Percentiles rank a stretch among this genome's conserved stretches.
phyloP scores from a whole-genome alignment of 495 filamentous ascomycete genomes.

The Ramalina intermedia region DNA sequence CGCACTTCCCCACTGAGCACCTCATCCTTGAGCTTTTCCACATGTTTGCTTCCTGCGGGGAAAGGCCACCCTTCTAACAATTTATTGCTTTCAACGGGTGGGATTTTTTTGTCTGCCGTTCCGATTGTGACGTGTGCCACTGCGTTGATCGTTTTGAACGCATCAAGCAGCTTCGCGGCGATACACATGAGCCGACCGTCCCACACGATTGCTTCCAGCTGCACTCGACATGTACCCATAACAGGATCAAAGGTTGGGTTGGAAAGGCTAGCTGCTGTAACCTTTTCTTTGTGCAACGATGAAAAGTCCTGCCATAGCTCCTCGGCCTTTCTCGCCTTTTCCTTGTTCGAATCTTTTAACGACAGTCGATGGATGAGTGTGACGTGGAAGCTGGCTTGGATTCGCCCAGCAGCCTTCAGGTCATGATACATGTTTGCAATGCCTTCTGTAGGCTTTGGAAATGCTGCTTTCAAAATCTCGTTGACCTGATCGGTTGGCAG shows the following conservation, averaged over 20 bases:
- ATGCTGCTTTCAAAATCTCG: constrained; percentile 50
- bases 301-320: constrained; percentile 51
- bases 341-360: constrained; percentile 29
- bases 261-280: constrained; percentile 14
- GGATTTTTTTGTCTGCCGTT: constrained; percentile 54
- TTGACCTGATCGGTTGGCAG: constrained; percentile 44
- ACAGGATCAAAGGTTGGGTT: constrained; percentile 17
- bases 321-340: constrained; percentile 23
- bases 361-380: constrained; percentile 66
- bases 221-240: constrained; percentile 38
- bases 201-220: constrained; percentile 60
- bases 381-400: constrained; percentile 83
- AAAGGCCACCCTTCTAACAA: constrained; percentile 53
- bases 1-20: constrained; percentile 28
- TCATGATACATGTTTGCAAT: constrained; percentile 56
- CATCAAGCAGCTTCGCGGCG: constrained; percentile 50
- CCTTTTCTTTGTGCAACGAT: constrained; percentile 23
- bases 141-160: constrained; percentile 57
- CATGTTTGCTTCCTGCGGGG: constrained; percentile 35
- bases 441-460: constrained; percentile 31
- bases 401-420: constrained; percentile 53
- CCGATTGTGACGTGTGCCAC: constrained; percentile 86
- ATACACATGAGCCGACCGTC: constrained; percentile 78
- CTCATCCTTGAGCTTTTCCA: constrained; percentile 29
- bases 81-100: constrained; percentile 88